A percentile compares a stretch with the other conserved stretches of the same genome.
Evolutionary conservation across 2,329 filamentous ascomycete species (phyloP).

Genomic region (Emydomyces testavorans): DNA sequence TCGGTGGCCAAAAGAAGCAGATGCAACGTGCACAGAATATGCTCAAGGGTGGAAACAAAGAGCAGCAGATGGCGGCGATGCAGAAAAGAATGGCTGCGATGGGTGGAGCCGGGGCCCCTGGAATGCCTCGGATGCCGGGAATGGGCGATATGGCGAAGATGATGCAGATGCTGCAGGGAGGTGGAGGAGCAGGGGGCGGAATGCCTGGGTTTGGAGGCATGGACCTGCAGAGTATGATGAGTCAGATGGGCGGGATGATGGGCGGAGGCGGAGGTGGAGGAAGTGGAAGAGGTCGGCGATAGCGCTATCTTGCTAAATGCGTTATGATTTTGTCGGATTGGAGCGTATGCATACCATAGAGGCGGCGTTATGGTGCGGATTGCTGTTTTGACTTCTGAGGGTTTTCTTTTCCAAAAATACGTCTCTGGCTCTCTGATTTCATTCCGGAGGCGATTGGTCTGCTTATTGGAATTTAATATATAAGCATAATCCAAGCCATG

Average conservation of each 20-base stretch:
- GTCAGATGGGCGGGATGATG: slow-evolving; percentile 59
- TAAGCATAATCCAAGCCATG: background rate
- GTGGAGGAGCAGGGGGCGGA: slow-evolving; percentile 52
- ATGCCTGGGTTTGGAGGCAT: slow-evolving; percentile 49
- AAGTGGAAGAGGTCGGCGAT: slow-evolving; percentile 22
- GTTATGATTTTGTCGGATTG: background rate
- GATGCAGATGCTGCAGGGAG: slow-evolving; percentile 85
- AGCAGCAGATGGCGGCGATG: slow-evolving; percentile 91
- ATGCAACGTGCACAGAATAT: slow-evolving; percentile 88
- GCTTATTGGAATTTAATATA: background rate
- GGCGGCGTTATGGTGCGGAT: background rate
- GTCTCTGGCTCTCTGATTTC: background rate
- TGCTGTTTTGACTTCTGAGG: background rate
- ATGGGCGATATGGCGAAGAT: slow-evolving; percentile 84
- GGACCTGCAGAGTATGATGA: slow-evolving; percentile 62
- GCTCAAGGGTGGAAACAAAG: slow-evolving; percentile 81
- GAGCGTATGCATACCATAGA: slow-evolving; percentile 3
- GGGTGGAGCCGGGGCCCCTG: slow-evolving; percentile 60
- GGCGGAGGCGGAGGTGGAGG: slow-evolving; percentile 36
- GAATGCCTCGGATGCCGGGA: slow-evolving; percentile 46
- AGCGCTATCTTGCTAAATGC: slow-evolving; percentile 8
- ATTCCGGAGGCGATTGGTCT: background rate
- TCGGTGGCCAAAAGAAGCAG: slow-evolving; percentile 95
- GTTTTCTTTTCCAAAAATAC: no score
- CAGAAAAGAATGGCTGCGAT: slow-evolving; percentile 90